Evolutionary conservation across 768 basidiomycete genomes (phyloP).

Genomic region (Boletus tomentosulus): DNA sequence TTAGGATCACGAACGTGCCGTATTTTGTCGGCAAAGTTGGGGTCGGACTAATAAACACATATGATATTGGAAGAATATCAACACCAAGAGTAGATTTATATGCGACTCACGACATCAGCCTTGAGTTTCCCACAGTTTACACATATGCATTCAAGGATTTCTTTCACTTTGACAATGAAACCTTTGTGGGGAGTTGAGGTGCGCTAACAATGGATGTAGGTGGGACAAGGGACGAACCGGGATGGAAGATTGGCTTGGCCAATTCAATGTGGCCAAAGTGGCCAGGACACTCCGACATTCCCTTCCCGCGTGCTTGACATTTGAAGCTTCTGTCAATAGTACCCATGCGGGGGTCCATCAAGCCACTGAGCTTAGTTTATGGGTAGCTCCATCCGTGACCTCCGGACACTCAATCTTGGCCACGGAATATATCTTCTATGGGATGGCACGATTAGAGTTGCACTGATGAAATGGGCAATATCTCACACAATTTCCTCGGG

Average conservation of each 20-base stretch:
- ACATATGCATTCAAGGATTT: slow-evolving; percentile 98
- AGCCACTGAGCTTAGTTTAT: slow-evolving; percentile 88
- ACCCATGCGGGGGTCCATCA: slow-evolving; percentile 98
- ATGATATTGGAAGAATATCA: no score
- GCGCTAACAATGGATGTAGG: background rate
- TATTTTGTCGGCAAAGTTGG: no score
- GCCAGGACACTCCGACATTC: slow-evolving; percentile 99
- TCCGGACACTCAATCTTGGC: slow-evolving; percentile 98
- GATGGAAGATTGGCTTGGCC: slow-evolving; percentile 94
- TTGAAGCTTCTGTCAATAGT: slow-evolving; percentile 98
- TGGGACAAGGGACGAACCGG: slow-evolving; percentile 54
- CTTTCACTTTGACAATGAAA: slow-evolving; percentile 98
- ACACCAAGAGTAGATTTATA: no score
- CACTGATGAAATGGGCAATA: no score
- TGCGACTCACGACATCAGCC: slow-evolving; percentile 91
- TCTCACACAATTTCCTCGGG: no score
- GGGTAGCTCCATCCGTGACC: slow-evolving; percentile 93
- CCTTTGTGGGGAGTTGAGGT: slow-evolving; percentile 45
- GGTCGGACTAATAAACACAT: no score
- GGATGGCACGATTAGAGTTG: no score
- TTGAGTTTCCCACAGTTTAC: slow-evolving; percentile 98
- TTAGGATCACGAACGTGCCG: no score
- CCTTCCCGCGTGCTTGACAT: slow-evolving; percentile 99
- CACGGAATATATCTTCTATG: slow-evolving; percentile 96
- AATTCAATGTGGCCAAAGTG: slow-evolving; percentile 98